Percentiles rank a stretch among this genome's conserved stretches.
phyloP scores from a whole-genome alignment of 352 stramenopile genomes.

The Blastocystis hominis region DNA sequence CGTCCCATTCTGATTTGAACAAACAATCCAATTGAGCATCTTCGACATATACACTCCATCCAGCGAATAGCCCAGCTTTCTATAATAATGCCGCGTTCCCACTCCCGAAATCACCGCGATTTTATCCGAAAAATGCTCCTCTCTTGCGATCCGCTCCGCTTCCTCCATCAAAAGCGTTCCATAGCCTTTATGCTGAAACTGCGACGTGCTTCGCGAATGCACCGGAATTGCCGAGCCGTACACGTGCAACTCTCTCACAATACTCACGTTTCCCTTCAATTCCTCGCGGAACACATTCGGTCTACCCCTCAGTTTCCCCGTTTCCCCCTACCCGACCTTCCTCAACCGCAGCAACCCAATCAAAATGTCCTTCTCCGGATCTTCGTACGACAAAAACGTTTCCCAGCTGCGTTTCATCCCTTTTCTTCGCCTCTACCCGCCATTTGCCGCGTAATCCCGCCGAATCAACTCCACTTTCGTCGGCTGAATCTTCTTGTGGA shows the following conservation, averaged over 20 bases:
- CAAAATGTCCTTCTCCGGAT: constrained; percentile 86
- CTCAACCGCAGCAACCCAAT: constrained; percentile 83
- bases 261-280: constrained; percentile 67
- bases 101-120: constrained; percentile 90
- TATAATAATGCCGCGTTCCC: constrained; percentile 88
- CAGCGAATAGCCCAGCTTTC: constrained; percentile 87
- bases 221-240: constrained; percentile 89
- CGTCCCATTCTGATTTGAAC: neutral
- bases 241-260: constrained; percentile 83
- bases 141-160: constrained; percentile 82
- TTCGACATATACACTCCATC: constrained; percentile 94
- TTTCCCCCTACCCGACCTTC: constrained; percentile 70
- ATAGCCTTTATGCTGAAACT: constrained; percentile 91
- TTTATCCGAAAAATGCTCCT: constrained; percentile 85
- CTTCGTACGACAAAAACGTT: constrained; percentile 89
- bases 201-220: constrained; percentile 80
- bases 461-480: constrained; percentile 79
- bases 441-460: constrained; percentile 85
- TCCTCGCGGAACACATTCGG: constrained; percentile 73
- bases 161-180: constrained; percentile 91
- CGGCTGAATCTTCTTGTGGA: constrained; percentile 74
- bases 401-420: constrained; percentile 70
- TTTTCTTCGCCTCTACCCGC: constrained; percentile 63
- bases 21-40: constrained; percentile 17
- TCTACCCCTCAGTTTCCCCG: constrained; percentile 62